Evolutionary conservation across 257 asterid genomes (phyloP).

Genomic region (Primulina eburnea): DNA sequence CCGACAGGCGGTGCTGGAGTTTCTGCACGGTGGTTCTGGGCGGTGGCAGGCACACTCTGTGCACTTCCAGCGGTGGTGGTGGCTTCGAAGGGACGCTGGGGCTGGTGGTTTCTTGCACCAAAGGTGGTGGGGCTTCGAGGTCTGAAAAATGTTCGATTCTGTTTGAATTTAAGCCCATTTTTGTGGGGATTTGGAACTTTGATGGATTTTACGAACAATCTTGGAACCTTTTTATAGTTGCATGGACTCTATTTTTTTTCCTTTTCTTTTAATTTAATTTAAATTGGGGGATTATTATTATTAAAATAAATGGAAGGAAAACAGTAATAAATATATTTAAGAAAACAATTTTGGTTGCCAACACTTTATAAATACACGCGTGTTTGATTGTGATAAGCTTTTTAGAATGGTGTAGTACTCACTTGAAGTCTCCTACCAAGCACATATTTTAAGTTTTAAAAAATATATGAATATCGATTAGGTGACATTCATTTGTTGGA

Average conservation of each 20-base stretch:
- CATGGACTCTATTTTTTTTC: constrained; percentile 6
- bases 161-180: constrained; percentile 54
- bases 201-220: constrained; percentile 2
- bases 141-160: constrained; percentile 49
- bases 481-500: too few species aligned
- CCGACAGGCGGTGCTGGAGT: constrained; percentile 64
- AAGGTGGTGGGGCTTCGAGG: constrained; percentile 24
- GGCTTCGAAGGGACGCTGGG: constrained; percentile 7
- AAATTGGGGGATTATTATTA: too few species aligned
- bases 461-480: too few species aligned
- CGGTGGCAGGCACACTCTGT: constrained; percentile 71
- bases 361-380: too few species aligned
- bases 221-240: constrained; percentile 29
- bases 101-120: constrained; percentile 18
- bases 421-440: too few species aligned
- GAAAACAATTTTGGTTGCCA: too few species aligned
- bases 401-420: too few species aligned
- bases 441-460: too few species aligned
- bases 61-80: constrained; percentile 41
- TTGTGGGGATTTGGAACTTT: not conserved
- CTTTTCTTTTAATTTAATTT: too few species aligned
- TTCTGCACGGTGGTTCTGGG: constrained; percentile 57
- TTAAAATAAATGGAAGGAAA: too few species aligned
- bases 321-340: too few species aligned
- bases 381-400: too few species aligned